phyloP scores from a whole-genome alignment of 2,329 filamentous ascomycete species.

The Emericellopsis atlantica region DNA sequence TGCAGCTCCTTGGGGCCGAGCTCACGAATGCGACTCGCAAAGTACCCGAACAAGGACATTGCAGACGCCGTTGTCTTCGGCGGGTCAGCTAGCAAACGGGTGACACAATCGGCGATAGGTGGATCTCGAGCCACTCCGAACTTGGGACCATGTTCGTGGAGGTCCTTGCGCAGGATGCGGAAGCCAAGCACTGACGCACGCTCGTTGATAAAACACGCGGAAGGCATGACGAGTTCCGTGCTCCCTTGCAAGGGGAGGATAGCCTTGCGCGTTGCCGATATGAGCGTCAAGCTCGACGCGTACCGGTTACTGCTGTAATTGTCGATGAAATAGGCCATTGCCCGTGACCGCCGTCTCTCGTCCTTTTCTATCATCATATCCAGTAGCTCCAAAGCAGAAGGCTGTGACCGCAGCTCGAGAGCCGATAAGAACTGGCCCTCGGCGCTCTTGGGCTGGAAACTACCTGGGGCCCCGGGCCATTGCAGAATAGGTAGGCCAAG shows the following conservation, averaged over 20 bases:
- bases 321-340: slow-evolving; percentile 71
- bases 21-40: slow-evolving; percentile 65
- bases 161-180: slow-evolving; percentile 58
- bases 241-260: slow-evolving; percentile 65
- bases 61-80: slow-evolving; percentile 57
- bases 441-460: slow-evolving; percentile 47
- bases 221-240: slow-evolving; percentile 57
- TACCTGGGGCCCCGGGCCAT: slow-evolving; percentile 59
- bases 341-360: slow-evolving; percentile 46
- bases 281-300: slow-evolving; percentile 36
- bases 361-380: slow-evolving; percentile 60
- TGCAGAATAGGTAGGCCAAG: slow-evolving; percentile 66
- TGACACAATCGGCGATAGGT: slow-evolving; percentile 63
- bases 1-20: slow-evolving; percentile 48
- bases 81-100: slow-evolving; percentile 57
- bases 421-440: slow-evolving; percentile 64
- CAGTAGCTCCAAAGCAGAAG: slow-evolving; percentile 62
- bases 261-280: slow-evolving; percentile 37
- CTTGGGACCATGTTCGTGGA: slow-evolving; percentile 71
- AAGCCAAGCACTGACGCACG: slow-evolving; percentile 70
- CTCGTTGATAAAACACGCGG: slow-evolving; percentile 72
- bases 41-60: slow-evolving; percentile 66
- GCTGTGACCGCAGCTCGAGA: slow-evolving; percentile 63
- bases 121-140: slow-evolving; percentile 82
- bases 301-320: slow-evolving; percentile 75